Evolutionary conservation across 2,329 filamentous ascomycete genomes (phyloP), one percentile per base, ranked within the genome.

Genomic region (Lachnellula occidentalis): DNA sequence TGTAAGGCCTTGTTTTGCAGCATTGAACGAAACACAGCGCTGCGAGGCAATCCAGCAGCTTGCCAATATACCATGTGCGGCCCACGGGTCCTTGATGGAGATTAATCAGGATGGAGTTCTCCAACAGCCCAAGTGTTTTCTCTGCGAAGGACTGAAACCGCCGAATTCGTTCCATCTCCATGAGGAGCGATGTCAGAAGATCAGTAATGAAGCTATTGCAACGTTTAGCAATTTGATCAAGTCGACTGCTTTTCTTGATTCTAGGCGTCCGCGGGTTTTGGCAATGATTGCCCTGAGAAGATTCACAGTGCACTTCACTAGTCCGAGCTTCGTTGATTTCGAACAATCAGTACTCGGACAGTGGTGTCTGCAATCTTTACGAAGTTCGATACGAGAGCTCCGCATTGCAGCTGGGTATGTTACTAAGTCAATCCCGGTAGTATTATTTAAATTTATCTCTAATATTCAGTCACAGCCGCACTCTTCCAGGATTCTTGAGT

Each of bases 351-450:
- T 73, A 0, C 73, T 90, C 41, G 91, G 89, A 0, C 85, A 92
- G 64, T 92, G 89, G 81, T 92, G 90, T 66, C 73, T 96, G 4
- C 82, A 87, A 61, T 90, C 87, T 0, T 74, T 97, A 39, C 85
- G 86, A 59, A 95, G 92, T 70, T 95, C 92, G 1, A 71, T 90
- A 19, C 82, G 92, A 66, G 94, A 97, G 68, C 74, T 97, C 27
- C 85, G 92, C 34, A 81, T 96, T 63, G 87, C 87, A 37, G 88
- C 92, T 55, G 88, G 87, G 76, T 86, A 51, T 56, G 57, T 43
- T 6, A 60, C 60, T 60, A 48, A 17, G 45, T 48, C 14, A 46
- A 24, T 43, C 15, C 56, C 39, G 34, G n/a, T n/a, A 15, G 9
- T 9, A 37, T 19, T n/a, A 47, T n/a, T n/a, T n/a, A n/a, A n/a